phyloP scores from a whole-genome alignment of 108 stramenopile genomes.

The Nitzschia putrida region DNA sequence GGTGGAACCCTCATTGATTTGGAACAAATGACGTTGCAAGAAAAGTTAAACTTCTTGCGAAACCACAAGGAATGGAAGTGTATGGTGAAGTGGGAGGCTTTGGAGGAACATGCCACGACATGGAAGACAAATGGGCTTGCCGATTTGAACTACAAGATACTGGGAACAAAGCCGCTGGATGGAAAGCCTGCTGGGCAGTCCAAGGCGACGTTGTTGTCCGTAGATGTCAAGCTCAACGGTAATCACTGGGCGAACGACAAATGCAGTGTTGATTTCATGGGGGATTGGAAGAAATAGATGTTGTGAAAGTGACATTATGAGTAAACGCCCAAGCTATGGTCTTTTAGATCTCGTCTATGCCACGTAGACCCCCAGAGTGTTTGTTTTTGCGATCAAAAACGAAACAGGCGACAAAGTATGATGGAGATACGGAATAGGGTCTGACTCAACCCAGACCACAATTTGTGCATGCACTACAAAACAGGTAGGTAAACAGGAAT shows the following conservation, averaged over 20 bases:
- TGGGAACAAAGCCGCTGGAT: conserved; percentile 53
- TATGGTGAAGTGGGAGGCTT: conserved; percentile 94
- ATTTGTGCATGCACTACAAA: too few relatives aligned
- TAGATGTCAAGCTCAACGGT: conserved; percentile 91
- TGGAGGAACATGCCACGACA: conserved; percentile 90
- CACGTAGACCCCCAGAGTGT: too few relatives aligned
- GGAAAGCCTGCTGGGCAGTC: conserved; percentile 12
- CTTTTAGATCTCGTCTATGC: too few relatives aligned
- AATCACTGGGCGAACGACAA: conserved; percentile 93
- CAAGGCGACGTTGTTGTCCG: conserved; percentile 81
- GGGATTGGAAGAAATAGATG: conserved; percentile 28
- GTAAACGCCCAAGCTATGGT: too few relatives aligned
- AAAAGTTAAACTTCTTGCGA: conserved; percentile 76
- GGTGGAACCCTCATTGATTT: conserved; percentile 66
- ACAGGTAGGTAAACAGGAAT: too few relatives aligned
- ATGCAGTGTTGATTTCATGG: conserved; percentile 64
- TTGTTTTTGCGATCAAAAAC: too few relatives aligned
- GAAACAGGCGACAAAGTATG: too few relatives aligned
- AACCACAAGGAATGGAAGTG: conserved; percentile 93
- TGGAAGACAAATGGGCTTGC: conserved; percentile 91
- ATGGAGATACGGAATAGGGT: too few relatives aligned
- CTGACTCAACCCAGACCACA: too few relatives aligned
- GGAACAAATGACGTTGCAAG: conserved; percentile 73
- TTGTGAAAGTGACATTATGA: too few relatives aligned
- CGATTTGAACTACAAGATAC: conserved; percentile 78